Conservation (phyloP, 2,329 filamentous ascomycete species). For the Diaporthe nobilis region DNA sequence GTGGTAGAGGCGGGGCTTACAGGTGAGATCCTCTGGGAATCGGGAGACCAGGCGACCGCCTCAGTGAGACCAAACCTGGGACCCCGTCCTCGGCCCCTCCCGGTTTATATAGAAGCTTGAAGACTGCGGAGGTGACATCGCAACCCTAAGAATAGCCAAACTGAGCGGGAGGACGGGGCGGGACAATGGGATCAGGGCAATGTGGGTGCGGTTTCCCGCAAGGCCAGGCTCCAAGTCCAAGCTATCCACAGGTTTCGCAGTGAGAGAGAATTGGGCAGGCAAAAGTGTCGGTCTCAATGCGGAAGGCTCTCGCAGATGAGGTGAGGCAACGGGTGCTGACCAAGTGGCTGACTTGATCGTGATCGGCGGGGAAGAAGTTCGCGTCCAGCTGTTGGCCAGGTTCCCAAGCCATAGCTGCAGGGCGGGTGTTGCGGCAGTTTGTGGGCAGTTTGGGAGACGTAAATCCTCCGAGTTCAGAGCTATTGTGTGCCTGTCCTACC, state of each 20-base stretch:
- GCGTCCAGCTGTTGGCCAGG: slow-evolving; percentile 27
- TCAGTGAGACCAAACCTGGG: slow-evolving; percentile 7
- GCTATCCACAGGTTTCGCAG: background rate
- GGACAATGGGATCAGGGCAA: background rate
- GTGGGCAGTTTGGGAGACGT: background rate
- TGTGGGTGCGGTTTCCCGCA: background rate
- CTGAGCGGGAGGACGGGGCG: background rate
- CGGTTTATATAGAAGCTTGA: slow-evolving; percentile 23
- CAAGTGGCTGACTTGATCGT: slow-evolving; percentile 5
- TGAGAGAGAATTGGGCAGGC: background rate
- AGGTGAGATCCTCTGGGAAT: slow-evolving; percentile 28
- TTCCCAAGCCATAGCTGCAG: slow-evolving; percentile 28
- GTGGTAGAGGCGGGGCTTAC: slow-evolving; percentile 31
- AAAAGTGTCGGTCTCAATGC: background rate
- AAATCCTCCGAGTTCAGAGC: slow-evolving; percentile 26
- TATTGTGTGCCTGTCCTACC: slow-evolving; percentile 31
- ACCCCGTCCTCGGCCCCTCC: slow-evolving; percentile 32
- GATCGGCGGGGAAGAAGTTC: slow-evolving; percentile 4
- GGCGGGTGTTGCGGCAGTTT: slow-evolving; percentile 17
- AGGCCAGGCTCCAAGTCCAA: background rate
- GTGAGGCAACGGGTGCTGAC: background rate
- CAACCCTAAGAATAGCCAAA: slow-evolving; percentile 15
- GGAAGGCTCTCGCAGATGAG: background rate
- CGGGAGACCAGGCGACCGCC: slow-evolving; percentile 26
- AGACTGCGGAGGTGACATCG: background rate